A percentile compares a stretch with the other conserved stretches of the same genome.
Evolutionary conservation across 1,139 yeast genomes (phyloP).

Genomic region (Magnusiomyces clavatus): DNA sequence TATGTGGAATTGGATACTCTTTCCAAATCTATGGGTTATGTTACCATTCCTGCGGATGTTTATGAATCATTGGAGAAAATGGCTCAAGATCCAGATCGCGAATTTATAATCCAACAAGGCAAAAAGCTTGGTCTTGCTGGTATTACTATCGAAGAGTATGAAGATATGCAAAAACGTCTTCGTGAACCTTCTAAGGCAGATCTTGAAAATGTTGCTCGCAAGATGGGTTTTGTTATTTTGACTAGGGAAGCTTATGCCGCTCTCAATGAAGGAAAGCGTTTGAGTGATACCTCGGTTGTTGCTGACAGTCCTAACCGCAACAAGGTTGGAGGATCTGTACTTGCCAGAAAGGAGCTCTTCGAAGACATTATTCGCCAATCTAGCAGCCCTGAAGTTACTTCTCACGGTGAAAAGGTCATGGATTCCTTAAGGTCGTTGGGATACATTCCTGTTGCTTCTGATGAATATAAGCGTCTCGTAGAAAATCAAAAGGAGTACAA

Average conservation of each 20-base stretch:
- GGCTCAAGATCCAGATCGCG: conserved; percentile 24
- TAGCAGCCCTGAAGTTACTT: conserved; percentile 16
- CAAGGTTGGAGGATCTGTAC: conserved; percentile 26
- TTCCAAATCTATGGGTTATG: conserved; percentile 35
- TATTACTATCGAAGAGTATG: conserved; percentile 22
- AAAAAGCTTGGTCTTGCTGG: conserved; percentile 25
- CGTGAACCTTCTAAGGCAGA: conserved; percentile 27
- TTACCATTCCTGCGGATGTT: conserved; percentile 33
- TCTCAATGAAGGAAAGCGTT: conserved; percentile 11
- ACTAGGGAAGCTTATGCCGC: conserved; percentile 38
- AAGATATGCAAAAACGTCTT: conserved; percentile 15
- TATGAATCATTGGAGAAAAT: conserved; percentile 26
- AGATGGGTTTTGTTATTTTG: conserved; percentile 42
- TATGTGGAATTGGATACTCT: conserved; percentile 30
- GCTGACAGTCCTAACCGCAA: conserved; percentile 11
- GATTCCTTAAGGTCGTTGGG: conserved; percentile 32
- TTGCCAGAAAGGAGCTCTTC: conserved; percentile 32
- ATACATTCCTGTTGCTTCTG: conserved; percentile 30
- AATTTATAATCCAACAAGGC: conserved; percentile 25
- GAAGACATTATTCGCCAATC: conserved; percentile 26
- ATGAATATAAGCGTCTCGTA: conserved; percentile 32
- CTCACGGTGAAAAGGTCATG: conserved; percentile 26
- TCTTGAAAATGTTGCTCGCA: conserved; percentile 42
- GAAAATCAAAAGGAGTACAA: conserved; percentile 30
- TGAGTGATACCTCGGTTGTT: conserved; percentile 7